Evolutionary conservation across 768 basidiomycete species (phyloP), one percentile per base, ranked within the genome.

Genomic region (Agaricus sinodeliciosus): DNA sequence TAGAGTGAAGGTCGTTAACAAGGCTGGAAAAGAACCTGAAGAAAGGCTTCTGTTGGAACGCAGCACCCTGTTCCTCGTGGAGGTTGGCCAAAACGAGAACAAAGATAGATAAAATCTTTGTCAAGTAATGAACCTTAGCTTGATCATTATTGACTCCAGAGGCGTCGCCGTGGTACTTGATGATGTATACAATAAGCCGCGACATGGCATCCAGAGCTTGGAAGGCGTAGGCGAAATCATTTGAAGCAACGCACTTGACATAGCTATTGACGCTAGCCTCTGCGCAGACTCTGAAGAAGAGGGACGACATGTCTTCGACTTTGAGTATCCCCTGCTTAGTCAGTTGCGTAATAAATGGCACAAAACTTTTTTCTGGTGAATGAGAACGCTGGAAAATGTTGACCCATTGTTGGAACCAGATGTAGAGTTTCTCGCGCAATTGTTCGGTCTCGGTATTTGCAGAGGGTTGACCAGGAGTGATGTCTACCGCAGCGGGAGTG

Each of bases 101-200:
- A 66, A 96, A 89, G 68, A 98, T 98, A 11, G 95, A 95, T 54
- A 99, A 71, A 55, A 98, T 97, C 72, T 97, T 98, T 48, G 91
- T 93, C 61, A 96, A 74, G 70, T 97, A 98, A 66, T 95, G 90
- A 11, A 94, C 90, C 67, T 96, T 96, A 15, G 94, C 92, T 60
- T 92, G 87, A 60, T 95, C 94, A 61, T 91, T 92, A 69, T 94
- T 90, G 54, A 90, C 77, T 9, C 90, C 93, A 11, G 87, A 84
- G 25, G 94, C 90, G 70, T 99, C 96, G 9, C 94, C 96, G 60
- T 98, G 95, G 67, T 98, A 97, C 74, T 98, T 98, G 81, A 98
- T 94, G 71, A 99, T 94, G 69, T 96, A 93, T 34, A 92, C 89
- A 58, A 99, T 91, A 56, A 99, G 76, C 58, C 93, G 83, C 35